phyloP scores from a whole-genome alignment of 371 early-diverging fungal species.

The Rhizopus arrhizus region DNA sequence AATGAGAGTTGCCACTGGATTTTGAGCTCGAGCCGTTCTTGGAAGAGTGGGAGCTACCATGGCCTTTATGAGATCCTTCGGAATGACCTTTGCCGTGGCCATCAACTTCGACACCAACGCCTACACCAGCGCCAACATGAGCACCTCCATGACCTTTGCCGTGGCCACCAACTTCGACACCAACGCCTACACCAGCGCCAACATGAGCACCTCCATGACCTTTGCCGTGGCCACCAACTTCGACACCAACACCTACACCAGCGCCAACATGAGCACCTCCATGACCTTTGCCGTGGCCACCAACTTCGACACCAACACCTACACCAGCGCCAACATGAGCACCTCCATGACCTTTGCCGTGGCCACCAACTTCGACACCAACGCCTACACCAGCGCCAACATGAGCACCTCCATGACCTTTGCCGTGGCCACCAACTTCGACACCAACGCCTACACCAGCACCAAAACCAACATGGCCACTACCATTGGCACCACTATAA shows the following conservation, averaged over 20 bases:
- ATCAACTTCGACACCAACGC: constrained; percentile 13
- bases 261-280: background rate
- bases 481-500: constrained; percentile 19
- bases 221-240: constrained; percentile 1
- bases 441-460: constrained; percentile 7
- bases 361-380: background rate
- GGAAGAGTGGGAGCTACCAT: too few species aligned
- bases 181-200: background rate
- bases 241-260: constrained; percentile 14
- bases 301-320: constrained; percentile 2
- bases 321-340: background rate
- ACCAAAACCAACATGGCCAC: constrained; percentile 22
- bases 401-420: background rate
- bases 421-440: background rate
- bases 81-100: background rate
- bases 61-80: too few species aligned
- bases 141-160: constrained; percentile 6
- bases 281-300: constrained; percentile 1
- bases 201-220: background rate
- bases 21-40: too few species aligned
- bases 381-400: background rate
- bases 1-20: too few species aligned
- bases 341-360: background rate
- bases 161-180: constrained; percentile 3
- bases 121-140: background rate